Base-by-base conservation (phyloP, 2,329 filamentous ascomycete genomes). In the Rhytidhysteron rufulum region DNA sequence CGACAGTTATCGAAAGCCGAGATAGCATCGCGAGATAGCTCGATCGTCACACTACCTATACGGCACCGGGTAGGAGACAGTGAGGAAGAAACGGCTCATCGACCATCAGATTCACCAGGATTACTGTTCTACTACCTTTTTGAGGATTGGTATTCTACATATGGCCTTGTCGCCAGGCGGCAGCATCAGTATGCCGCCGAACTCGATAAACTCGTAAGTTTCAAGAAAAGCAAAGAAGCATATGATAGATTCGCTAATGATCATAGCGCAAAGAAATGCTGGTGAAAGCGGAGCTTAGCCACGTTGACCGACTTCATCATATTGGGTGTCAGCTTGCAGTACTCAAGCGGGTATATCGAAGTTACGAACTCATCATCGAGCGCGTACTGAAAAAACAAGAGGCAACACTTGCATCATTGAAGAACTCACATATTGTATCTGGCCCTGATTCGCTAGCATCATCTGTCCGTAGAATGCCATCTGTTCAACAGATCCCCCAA, bases 81-180 rank as follows among this genome's bases (percentile, higher is more conserved):
- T 10, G 61, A 68, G 11, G 68, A 71, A 47, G 71, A 73, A 48
- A 68, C 66, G 2, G 68, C 63, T 0, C 70, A 74, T 45, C 59
- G 67, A 41, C 50, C 67, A 5, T 70, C 73, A 2, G 79, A 83
- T 49, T 73, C 74, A 2, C 74, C 80, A 0, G 80, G 79, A 16
- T 68, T 80, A 16, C 64, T 83, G 3, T 83, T 83, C 62, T 84
- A 82, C 57, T 83, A 83, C 51, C 63, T 84, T 0, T 84, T 84
- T 51, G 80, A 85, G 52, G 80, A 83, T 53, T 83, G 81, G 68
- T 72, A 73, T 25, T 77, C 78, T 3, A 79, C 77, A 1, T 78
- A 77, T 37, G 73, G 73, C 19, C 67, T 83, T 9, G 67, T 83
- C 10, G 74, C 71, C 8, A 51, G 73, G 52, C 53, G 60, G 43